Evolutionary conservation across 2,329 filamentous ascomycete genomes (phyloP), one percentile per base, ranked within the genome.

Genomic region (Stromatinia cepivora): DNA sequence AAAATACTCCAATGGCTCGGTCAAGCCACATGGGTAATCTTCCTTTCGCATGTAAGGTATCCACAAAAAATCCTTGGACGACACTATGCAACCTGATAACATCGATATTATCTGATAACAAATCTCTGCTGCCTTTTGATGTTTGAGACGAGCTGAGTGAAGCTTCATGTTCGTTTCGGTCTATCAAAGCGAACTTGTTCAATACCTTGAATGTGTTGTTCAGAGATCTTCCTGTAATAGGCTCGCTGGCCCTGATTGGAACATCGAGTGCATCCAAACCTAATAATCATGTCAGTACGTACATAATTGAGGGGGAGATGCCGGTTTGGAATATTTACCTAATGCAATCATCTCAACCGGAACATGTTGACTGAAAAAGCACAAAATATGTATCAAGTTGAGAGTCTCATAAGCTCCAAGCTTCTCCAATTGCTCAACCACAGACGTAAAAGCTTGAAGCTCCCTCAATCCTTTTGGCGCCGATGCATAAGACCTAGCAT

Each of bases 301-400:
- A 39, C 7, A 52, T 52, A 52, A 10, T 56, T 31, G 5, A 52
- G 6, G 8, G 17, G 52, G n/a, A 20, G 2, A n/a, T 7, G 11
- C 3, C 15, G 1, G 20, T 5, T 15, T 42, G 58, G 48, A 42
- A 22, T 58, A 71, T 79, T 73, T 77, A 77, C 88, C 88, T 22
- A 90, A 80, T 42, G 80, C 81, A 17, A 92, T 79, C 82, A 92
- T 86, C 68, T 88, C 88, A 31, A 91, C 87, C 0, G 90, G 90
- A 7, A 91, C 82, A 69, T 88, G 84, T 68, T 88, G 87, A 53
- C 87, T 86, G 67, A 90, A 87, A 74, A 91, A 91, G 1, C 86
- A 86, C 20, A 92, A 78, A 17, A 92, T 79, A 31, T 86, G 86
- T 72, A 92, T 87, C 48, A 92, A 78, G 74, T 90, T 90, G 62